Base-by-base conservation (phyloP, 495 filamentous ascomycete genomes). In the Xylaria telfairii region DNA sequence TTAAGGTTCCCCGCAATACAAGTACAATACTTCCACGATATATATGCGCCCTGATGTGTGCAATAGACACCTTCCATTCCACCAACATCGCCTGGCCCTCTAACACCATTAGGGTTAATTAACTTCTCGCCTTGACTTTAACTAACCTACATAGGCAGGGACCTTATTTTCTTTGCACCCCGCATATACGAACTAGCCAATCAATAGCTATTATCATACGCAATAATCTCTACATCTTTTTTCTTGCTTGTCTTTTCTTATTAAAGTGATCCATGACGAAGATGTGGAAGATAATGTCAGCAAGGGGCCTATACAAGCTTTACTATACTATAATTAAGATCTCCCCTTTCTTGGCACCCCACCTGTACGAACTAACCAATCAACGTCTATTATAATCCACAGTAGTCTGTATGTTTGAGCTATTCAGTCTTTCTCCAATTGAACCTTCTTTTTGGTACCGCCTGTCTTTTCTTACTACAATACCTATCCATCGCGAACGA, bases 221-320 rank as follows among this genome's bases (percentile, higher is more conserved):
- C 44, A 72, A 75, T 68, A 70, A 61, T 70, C 51, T 59, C 57
- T 41, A 41, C 69, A 70, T 71, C 75, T 32, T 26, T 70, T 51
- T 32, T 49, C 39, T 57, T 56, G 21, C 42, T 53, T n/a, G n/a
- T 12, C 39, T 41, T 62, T 70, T 56, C 41, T 30, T 13, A 30
- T 46, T 63, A 3, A 63, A 30, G 15, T 47, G n/a, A 21, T 59
- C 69, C 12, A 46, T 63, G 2, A 3, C 24, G 15, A 62, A 44
- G 32, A n/a, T n/a, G n/a, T n/a, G n/a, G n/a, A n/a, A n/a, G n/a
- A n/a, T n/a, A 41, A 26, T 44, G n/a, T 42, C 3, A 34, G 10
- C 13, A 28, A 9, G 10, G 34, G 62, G 24, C 28, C 19, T 51
- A 9, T 34, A 26, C 15, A 24, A 32, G 57, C 4, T 51, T 65